These are phyloP conservation scores for Cardiospermum halicacabum DNA, from an alignment of 345 rosid genomes.

Conservation along the genomic window DNA sequence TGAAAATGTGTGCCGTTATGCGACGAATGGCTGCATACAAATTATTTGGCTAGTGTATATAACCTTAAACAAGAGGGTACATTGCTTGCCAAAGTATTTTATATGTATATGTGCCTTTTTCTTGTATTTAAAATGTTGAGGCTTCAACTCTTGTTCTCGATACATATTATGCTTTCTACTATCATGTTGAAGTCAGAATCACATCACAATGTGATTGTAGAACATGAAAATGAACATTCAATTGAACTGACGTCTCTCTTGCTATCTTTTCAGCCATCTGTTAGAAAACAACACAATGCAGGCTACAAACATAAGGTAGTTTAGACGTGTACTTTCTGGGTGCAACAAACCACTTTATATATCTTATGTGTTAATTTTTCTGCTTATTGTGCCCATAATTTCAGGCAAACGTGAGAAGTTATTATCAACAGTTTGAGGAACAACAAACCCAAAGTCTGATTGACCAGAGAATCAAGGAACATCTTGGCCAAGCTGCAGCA, in stretches of 20 bases:
- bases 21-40: not conserved
- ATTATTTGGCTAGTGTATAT: not conserved
- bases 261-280: conserved; percentile 72
- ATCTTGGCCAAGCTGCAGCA: conserved; percentile 85
- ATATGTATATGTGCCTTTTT: not conserved
- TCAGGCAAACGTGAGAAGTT: conserved; percentile 85
- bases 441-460: conserved; percentile 94
- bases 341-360: not conserved
- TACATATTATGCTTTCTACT: not conserved
- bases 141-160: not conserved
- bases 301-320: conserved; percentile 97
- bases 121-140: not conserved
- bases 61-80: not conserved
- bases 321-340: not conserved
- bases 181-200: not conserved
- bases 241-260: not conserved
- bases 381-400: conserved; percentile 8
- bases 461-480: conserved; percentile 95
- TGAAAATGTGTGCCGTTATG: not conserved
- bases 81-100: not conserved
- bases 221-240: not conserved
- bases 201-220: not conserved
- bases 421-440: conserved; percentile 99
- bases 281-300: conserved; percentile 98
- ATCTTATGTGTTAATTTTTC: not conserved